Evolutionary conservation across 805 yeast genomes (phyloP), one percentile per base, ranked within the genome.

Genomic region (Lipomyces sp.): DNA sequence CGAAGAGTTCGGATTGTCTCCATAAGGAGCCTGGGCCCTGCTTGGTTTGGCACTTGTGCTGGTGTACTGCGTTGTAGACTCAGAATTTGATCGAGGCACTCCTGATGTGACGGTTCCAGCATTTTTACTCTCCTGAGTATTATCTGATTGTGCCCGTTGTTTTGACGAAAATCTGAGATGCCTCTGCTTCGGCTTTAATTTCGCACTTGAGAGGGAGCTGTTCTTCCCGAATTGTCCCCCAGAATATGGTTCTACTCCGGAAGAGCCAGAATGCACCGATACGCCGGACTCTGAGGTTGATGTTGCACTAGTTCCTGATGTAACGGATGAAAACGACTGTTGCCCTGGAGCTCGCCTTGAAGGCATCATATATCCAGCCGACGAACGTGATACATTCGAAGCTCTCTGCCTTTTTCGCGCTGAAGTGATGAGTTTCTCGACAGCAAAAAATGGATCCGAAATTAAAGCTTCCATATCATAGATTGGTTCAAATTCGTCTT

Each of bases 1-100:
- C 18, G 67, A 64, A 4, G 66, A 29, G 32, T 64, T 56, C 24
- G 64, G 64, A 1, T 42, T 56, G 35, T 50, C 58, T 6, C 66
- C 66, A 45, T 64, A 64, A 0, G 66, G 66, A 13, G 66, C 66
- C 29, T 63, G 57, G 4, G 33, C 24, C 33, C 32, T 54, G 42
- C 56, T 37, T 45, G 50, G n/a, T 15, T 13, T 55, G 39, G 35
- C 42, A 33, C 18, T 33, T 8, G 42, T 33, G 29, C 10, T 8
- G 33, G 29, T n/a, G 61, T 11, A 34, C 5, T 10, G 30, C 48
- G n/a, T 5, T 34, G 29, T 29, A 29, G 54, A 24, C 59, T 58
- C 61, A 10, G 54, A 58, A 58, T 58, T 42, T 8, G 61, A 48
- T 4, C 61, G 54, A 15, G 61, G 1, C 11, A 24, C 15, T 7